Conservation (phyloP, 2,329 filamentous ascomycete species). For the Cladosporium halotolerans region DNA sequence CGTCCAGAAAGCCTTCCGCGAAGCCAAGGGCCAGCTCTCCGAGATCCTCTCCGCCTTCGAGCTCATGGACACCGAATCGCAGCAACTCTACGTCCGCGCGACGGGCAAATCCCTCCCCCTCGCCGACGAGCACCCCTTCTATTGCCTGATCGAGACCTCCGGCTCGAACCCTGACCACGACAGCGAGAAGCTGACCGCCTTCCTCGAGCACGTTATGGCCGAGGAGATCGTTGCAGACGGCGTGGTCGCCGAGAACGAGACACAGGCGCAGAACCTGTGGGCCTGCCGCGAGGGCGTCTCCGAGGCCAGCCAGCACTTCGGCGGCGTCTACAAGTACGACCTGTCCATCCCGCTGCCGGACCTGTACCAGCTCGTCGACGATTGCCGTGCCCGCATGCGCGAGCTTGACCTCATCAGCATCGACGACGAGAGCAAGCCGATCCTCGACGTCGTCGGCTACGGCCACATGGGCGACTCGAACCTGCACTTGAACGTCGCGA, state of each 20-base stretch:
- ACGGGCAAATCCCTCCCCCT: constrained; percentile 74
- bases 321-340: constrained; percentile 98
- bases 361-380: constrained; percentile 84
- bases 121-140: constrained; percentile 82
- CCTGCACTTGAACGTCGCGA: constrained; percentile 84
- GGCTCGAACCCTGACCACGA: constrained; percentile 94
- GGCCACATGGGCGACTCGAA: constrained; percentile 98
- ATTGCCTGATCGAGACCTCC: constrained; percentile 93
- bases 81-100: constrained; percentile 67
- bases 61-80: constrained; percentile 84
- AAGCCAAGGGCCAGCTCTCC: constrained; percentile 82
- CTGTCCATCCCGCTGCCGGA: constrained; percentile 85
- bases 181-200: constrained; percentile 77
- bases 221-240: constrained; percentile 83
- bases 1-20: constrained; percentile 75
- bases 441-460: constrained; percentile 87
- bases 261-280: constrained; percentile 81
- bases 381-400: constrained; percentile 66
- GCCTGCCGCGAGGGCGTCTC: constrained; percentile 88
- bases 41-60: constrained; percentile 98
- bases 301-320: constrained; percentile 81
- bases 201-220: constrained; percentile 87
- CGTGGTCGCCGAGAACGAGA: constrained; percentile 87
- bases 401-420: constrained; percentile 68
- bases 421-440: constrained; percentile 66